Evolutionary conservation across 2,329 filamentous ascomycete genomes (phyloP), one percentile per base, ranked within the genome.

Genomic region (Aureobasidium namibiae): DNA sequence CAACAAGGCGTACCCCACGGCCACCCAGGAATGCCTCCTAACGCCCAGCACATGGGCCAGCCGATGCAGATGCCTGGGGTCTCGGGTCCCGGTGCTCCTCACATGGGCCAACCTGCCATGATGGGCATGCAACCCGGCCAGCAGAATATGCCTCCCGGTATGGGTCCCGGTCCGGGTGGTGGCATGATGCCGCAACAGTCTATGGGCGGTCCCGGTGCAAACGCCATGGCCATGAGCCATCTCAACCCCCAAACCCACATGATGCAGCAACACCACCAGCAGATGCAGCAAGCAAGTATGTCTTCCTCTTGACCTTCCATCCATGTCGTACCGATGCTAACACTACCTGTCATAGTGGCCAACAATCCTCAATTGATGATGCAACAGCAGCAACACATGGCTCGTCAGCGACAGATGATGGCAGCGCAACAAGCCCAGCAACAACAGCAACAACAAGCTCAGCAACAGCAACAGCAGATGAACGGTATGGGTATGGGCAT

Each of bases 41-140:
- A 86, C 66, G 84, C 83, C 56, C 86, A 88, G 69, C 85, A 83
- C 65, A 87, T 87, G 72, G 80, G 78, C 56, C 86, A 87, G 64
- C 83, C 82, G 65, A 87, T 88, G 71, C 87, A 89, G 72, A 82
- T 85, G 73, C 88, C 89, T 76, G 85, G 82, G 62, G 87, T 87
- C 29, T 88, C 88, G 60, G 87, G 83, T 36, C 86, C 88, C 21
- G 85, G 84, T 65, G 83, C 82, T 62, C 81, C 82, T 52, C 87
- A 89, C 70, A 85, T 89, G 64, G 89, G 84, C 70, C 86, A 88
- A 67, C 80, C 80, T 29, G 81, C 84, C 60, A 82, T 91, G 80
- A 90, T 92, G 87, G 85, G 82, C 60, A 89, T 92, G 84, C 87
- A 87, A 63, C 86, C 86, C 31, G 83, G 86, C 62, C 80, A 78